phyloP scores from a whole-genome alignment of 202 grass and related monocot species.

The Digitaria exilis region DNA sequence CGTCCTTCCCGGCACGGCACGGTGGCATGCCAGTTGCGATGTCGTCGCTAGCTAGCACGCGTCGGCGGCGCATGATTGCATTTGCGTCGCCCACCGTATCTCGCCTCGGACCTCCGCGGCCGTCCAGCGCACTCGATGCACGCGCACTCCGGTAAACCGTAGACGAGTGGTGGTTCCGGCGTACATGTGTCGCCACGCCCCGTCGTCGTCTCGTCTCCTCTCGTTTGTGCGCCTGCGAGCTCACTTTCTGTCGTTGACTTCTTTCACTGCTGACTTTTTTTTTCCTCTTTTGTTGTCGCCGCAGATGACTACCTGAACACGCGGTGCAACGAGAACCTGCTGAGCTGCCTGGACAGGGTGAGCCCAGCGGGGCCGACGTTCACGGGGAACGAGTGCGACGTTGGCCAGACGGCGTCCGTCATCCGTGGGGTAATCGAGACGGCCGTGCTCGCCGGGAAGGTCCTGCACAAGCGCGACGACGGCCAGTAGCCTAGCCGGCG shows the following conservation, averaged over 20 bases:
- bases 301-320: constrained; percentile 98
- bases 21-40: neutral
- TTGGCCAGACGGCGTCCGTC: constrained; percentile 58
- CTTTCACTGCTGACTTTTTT: neutral
- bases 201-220: neutral
- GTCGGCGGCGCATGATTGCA: constrained; percentile 15
- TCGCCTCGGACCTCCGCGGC: neutral
- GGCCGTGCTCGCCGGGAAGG: constrained; percentile 85
- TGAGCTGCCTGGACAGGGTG: constrained; percentile 70
- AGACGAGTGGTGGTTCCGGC: constrained; percentile 7
- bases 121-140: neutral
- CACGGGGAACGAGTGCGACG: constrained; percentile 72
- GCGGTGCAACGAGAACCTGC: constrained; percentile 85
- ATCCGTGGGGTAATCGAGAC: constrained; percentile 79
- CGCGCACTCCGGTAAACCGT: neutral
- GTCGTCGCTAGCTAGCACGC: neutral
- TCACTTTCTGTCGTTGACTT: neutral
- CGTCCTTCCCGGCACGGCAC: neutral
- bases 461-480: constrained; percentile 65
- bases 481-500: constrained; percentile 49
- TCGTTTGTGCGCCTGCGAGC: neutral
- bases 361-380: constrained; percentile 66
- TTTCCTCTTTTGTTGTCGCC: neutral
- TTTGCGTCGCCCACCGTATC: neutral
- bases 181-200: constrained; percentile 19